A percentile compares a stretch with the other conserved stretches of the same genome.
These are phyloP conservation scores for Immersiella caudata DNA, from an alignment of 495 filamentous ascomycete genomes.

Conservation along the genomic window DNA sequence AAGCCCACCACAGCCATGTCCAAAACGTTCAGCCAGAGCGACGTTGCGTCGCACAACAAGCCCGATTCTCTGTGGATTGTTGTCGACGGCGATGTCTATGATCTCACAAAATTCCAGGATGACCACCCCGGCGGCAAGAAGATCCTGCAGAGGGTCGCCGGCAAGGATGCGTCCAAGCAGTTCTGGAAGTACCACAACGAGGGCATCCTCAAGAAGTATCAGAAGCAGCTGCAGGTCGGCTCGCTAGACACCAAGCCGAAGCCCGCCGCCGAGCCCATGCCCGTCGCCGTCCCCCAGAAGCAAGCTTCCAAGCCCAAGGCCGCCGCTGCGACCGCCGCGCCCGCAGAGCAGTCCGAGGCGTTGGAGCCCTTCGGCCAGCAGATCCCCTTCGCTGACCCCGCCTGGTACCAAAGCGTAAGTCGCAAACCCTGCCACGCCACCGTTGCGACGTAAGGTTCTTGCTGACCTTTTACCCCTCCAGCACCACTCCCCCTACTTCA, in stretches of 20 bases:
- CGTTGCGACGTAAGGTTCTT: not conserved
- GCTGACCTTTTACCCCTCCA: conserved; percentile 35
- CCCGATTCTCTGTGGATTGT: conserved; percentile 83
- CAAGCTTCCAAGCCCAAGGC: conserved; percentile 54
- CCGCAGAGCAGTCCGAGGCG: conserved; percentile 64
- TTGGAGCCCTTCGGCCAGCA: conserved; percentile 83
- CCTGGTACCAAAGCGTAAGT: conserved; percentile 95
- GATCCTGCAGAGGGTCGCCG: conserved; percentile 89
- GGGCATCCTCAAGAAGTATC: conserved; percentile 93
- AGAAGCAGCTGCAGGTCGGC: conserved; percentile 82
- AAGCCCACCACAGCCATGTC: conserved; percentile 67
- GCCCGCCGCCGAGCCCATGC: conserved; percentile 54
- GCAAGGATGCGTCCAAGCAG: conserved; percentile 96
- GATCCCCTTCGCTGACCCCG: conserved; percentile 89
- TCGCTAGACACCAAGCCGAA: conserved; percentile 86
- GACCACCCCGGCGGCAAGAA: conserved; percentile 98
- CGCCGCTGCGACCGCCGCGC: conserved; percentile 53
- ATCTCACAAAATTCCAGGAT: conserved; percentile 90
- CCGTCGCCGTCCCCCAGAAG: conserved; percentile 57
- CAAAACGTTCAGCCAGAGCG: conserved; percentile 77
- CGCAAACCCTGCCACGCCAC: not conserved
- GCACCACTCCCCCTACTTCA: conserved; percentile 96
- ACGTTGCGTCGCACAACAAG: conserved; percentile 91
- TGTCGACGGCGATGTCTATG: conserved; percentile 95
- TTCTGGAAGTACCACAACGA: conserved; percentile 99